These are phyloP conservation scores for Leccinum broughii DNA, from an alignment of 768 basidiomycete genomes.

Conservation along the genomic window DNA sequence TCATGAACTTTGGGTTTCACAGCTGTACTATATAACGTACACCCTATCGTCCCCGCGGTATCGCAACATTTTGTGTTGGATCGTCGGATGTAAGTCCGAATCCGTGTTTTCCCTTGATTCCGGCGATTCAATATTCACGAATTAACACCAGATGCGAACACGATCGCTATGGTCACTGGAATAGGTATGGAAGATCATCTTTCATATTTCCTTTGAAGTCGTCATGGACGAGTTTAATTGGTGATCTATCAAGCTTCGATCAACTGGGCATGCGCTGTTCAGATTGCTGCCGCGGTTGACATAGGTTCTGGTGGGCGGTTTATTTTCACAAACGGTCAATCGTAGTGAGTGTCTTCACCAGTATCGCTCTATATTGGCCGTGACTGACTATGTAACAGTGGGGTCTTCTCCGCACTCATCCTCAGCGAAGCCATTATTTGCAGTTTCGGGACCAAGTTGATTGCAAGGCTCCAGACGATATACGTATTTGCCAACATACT, in stretches of 20 bases:
- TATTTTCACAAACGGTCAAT: constrained; percentile 34
- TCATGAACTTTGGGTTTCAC: not conserved
- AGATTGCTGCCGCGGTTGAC: constrained; percentile 62
- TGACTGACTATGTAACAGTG: constrained; percentile 44
- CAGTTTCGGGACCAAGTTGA: constrained; percentile 60
- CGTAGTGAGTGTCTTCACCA: constrained; percentile 47
- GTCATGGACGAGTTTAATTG: not conserved
- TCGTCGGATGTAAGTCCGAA: constrained; percentile 36
- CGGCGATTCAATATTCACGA: not conserved
- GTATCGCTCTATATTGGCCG: constrained; percentile 16
- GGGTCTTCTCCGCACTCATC: constrained; percentile 60
- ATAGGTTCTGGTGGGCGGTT: constrained; percentile 47
- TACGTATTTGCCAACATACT: constrained; percentile 43
- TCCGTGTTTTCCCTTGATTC: not conserved
- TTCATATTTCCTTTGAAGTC: not conserved
- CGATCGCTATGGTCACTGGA: constrained; percentile 46
- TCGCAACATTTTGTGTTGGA: constrained; percentile 62
- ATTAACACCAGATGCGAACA: constrained; percentile 42
- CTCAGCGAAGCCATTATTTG: constrained; percentile 62
- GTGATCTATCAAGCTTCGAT: constrained; percentile 45
- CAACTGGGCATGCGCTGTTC: constrained; percentile 63
- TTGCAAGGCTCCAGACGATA: constrained; percentile 65
- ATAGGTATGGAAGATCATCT: constrained; percentile 25
- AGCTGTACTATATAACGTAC: constrained; percentile 70
- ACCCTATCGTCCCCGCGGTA: constrained; percentile 52